Evolutionary conservation across 192 early-diverging fungal genomes (phyloP).

Genomic region (Backusella liffmaniae): DNA sequence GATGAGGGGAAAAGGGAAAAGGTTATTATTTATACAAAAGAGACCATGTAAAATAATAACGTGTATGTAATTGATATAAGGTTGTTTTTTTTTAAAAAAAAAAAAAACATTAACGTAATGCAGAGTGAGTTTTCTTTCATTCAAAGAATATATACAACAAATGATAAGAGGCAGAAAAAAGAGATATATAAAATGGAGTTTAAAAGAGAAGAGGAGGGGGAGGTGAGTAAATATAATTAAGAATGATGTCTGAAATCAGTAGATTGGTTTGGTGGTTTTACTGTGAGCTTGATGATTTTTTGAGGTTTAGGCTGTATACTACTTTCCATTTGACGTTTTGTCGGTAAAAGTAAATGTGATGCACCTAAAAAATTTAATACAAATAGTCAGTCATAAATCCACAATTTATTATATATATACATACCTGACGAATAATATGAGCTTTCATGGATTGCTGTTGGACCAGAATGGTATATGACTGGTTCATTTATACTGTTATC

Average conservation of each 20-base stretch:
- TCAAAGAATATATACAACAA: background rate
- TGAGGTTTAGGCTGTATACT: background rate
- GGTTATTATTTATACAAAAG: background rate
- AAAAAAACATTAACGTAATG: background rate
- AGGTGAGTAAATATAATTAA: background rate
- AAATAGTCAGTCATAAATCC: background rate
- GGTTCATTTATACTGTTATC: background rate
- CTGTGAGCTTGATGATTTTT: conserved; percentile 11
- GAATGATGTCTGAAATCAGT: conserved; percentile 2
- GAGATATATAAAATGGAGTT: background rate
- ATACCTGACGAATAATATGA: background rate
- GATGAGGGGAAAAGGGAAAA: background rate
- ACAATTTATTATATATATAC: background rate
- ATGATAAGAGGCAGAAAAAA: background rate
- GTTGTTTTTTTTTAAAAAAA: background rate
- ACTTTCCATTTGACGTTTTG: background rate
- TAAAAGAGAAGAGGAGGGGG: background rate
- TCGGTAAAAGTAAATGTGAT: background rate
- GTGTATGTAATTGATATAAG: background rate
- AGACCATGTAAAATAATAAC: background rate
- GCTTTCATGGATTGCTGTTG: background rate
- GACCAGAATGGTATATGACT: background rate
- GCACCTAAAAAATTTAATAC: background rate
- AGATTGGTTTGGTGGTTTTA: conserved; percentile 1
- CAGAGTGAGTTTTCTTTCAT: background rate